Percentiles rank a stretch among this genome's conserved stretches.
These are phyloP conservation scores for Phellinidium pouzarii DNA, from an alignment of 1,284 basidiomycete genomes.

Conservation along the genomic window DNA sequence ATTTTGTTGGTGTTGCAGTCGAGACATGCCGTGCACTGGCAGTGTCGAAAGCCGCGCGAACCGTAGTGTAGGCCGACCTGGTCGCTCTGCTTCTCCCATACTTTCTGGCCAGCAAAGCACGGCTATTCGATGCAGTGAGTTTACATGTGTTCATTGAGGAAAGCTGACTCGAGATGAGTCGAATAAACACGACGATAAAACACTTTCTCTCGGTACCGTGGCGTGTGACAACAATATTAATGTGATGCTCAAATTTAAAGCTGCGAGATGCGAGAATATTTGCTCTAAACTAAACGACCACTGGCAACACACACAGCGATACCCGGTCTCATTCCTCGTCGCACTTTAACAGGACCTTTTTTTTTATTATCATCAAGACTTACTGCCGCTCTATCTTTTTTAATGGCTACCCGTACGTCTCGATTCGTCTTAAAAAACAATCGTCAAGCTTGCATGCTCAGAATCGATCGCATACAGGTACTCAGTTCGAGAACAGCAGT, in stretches of 20 bases:
- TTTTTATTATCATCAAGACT: neutral
- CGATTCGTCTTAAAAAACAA: neutral
- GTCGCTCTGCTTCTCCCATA: neutral
- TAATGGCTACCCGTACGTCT: conserved; percentile 62
- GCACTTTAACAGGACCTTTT: neutral
- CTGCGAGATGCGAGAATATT: neutral
- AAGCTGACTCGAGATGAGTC: neutral
- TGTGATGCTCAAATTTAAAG: conserved; percentile 5
- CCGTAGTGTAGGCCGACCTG: neutral
- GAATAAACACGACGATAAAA: too few species aligned
- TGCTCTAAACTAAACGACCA: too few species aligned
- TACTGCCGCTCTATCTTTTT: neutral
- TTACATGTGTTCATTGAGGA: neutral
- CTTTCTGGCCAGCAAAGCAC: neutral
- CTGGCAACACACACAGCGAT: too few species aligned
- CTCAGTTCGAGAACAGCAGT: conserved; percentile 96
- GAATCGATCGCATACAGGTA: conserved; percentile 41
- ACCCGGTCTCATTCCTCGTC: neutral
- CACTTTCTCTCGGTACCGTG: too few species aligned
- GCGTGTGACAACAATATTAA: too few species aligned
- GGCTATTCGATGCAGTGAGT: neutral
- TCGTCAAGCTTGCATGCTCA: neutral
- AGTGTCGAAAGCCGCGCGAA: neutral
- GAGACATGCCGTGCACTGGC: neutral
- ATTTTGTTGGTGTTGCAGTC: conserved; percentile 1